Conservation (phyloP, 1,139 yeast species). For the Zygosaccharomyces pseudobailii region DNA sequence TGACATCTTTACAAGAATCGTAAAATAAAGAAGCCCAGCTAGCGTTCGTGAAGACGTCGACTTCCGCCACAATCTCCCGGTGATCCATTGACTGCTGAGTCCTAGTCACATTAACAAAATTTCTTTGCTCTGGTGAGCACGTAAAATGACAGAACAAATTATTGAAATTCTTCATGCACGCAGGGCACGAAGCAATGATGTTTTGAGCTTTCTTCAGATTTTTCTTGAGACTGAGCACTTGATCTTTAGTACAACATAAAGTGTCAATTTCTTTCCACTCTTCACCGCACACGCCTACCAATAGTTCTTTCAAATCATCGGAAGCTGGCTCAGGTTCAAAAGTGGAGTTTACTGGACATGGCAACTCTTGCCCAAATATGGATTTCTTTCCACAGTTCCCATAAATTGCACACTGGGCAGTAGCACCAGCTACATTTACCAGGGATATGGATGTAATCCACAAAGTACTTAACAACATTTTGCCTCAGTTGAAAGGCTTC, state of each 20-base stretch:
- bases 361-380: conserved; percentile 71
- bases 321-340: conserved; percentile 38
- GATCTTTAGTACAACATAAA: conserved; percentile 54
- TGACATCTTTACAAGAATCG: conserved; percentile 83
- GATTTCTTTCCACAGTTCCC: conserved; percentile 71
- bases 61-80: conserved; percentile 61
- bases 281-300: conserved; percentile 67
- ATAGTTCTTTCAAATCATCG: conserved; percentile 41
- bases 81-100: conserved; percentile 53
- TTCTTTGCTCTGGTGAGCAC: conserved; percentile 80
- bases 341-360: conserved; percentile 54
- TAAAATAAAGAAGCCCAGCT: conserved; percentile 59
- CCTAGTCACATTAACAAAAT: conserved; percentile 62
- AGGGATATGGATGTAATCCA: not conserved
- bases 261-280: conserved; percentile 45
- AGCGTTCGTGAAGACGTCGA: conserved; percentile 59
- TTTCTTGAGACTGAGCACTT: conserved; percentile 42
- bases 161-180: conserved; percentile 81
- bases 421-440: conserved; percentile 3
- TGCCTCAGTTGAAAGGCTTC: not conserved
- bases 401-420: conserved; percentile 32
- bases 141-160: conserved; percentile 85
- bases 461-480: not conserved
- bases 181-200: conserved; percentile 87
- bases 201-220: conserved; percentile 74